Evolutionary conservation across 768 basidiomycete genomes (phyloP).

Genomic region (Boletus vermiculosoides): DNA sequence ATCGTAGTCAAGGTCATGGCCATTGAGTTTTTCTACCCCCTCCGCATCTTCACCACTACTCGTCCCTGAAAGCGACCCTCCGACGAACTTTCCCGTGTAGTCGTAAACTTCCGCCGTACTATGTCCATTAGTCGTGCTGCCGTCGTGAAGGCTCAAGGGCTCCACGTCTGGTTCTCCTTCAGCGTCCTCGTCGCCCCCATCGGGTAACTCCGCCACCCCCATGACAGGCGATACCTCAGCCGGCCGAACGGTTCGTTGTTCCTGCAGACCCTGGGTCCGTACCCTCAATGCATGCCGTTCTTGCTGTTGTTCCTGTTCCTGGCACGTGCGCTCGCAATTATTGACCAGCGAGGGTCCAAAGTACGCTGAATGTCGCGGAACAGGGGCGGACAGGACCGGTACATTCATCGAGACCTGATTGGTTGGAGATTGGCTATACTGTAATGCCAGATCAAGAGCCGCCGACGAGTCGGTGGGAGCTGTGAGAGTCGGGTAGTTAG

Average conservation of each 20-base stretch:
- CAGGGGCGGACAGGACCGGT: constrained; percentile 31
- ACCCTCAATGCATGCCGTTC: constrained; percentile 31
- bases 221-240: constrained; percentile 35
- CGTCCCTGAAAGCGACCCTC: constrained; percentile 26
- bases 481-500: constrained; percentile 10
- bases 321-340: constrained; percentile 37
- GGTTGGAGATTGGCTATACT: constrained; percentile 20
- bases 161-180: constrained; percentile 34
- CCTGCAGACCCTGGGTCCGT: constrained; percentile 32
- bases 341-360: constrained; percentile 31
- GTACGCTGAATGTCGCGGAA: constrained; percentile 35
- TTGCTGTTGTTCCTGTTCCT: constrained; percentile 39
- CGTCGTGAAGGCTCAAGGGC: constrained; percentile 28
- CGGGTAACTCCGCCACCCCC: constrained; percentile 29
- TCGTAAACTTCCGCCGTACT: constrained; percentile 28
- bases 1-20: constrained; percentile 29
- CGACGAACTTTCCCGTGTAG: constrained; percentile 17
- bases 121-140: constrained; percentile 23
- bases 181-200: constrained; percentile 35
- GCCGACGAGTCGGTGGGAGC: constrained; percentile 21
- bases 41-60: constrained; percentile 29
- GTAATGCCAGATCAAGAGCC: constrained; percentile 26
- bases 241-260: constrained; percentile 33
- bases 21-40: constrained; percentile 22
- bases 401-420: constrained; percentile 22